A percentile compares a stretch with the other conserved stretches of the same genome.
These are phyloP conservation scores for Solanum appendiculatum DNA, from an alignment of 257 asterid species.

Conservation along the genomic window DNA sequence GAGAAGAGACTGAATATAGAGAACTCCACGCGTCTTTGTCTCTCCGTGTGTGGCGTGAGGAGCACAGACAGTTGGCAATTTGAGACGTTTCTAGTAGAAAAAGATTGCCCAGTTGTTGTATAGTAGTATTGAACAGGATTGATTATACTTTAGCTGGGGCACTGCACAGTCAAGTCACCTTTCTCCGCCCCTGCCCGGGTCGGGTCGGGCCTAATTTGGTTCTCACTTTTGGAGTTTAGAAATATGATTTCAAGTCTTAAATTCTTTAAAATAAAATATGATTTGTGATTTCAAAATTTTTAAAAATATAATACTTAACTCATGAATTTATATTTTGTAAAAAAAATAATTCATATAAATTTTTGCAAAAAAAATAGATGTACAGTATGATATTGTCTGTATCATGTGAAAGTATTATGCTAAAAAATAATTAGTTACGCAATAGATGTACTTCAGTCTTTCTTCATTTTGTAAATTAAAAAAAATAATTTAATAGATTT, in stretches of 20 bases:
- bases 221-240: background rate
- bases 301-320: background rate
- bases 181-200: background rate
- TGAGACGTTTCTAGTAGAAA: background rate
- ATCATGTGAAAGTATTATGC: background rate
- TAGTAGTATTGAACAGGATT: background rate
- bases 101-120: background rate
- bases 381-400: too few relatives aligned
- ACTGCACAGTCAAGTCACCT: background rate
- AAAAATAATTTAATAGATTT: background rate
- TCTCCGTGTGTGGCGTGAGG: background rate
- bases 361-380: too few relatives aligned
- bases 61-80: background rate
- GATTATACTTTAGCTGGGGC: background rate
- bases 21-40: background rate
- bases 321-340: background rate
- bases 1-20: conserved; percentile 8
- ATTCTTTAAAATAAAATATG: background rate
- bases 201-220: background rate
- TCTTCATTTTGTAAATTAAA: background rate
- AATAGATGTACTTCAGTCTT: background rate
- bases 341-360: too few relatives aligned
- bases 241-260: background rate
- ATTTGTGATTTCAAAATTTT: background rate
- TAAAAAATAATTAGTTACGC: background rate